Base-by-base conservation (phyloP, 2,329 filamentous ascomycete species). In the Trichothecium roseum region DNA sequence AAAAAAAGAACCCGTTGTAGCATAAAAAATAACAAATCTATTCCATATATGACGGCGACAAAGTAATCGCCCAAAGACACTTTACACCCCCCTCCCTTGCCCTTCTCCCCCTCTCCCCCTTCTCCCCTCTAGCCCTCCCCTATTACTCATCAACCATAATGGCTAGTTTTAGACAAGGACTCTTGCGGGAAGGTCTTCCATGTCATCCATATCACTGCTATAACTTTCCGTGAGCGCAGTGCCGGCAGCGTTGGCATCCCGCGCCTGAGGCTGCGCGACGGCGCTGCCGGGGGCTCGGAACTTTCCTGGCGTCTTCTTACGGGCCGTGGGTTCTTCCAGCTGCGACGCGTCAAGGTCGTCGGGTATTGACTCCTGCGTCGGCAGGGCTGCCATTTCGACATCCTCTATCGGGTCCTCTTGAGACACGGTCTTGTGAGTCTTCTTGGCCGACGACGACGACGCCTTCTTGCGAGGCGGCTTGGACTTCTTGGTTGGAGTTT, bases 121-220 rank as follows among this genome's bases (percentile, higher is more conserved):
- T n/a, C n/a, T n/a, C n/a, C n/a, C n/a, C n/a, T n/a, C n/a, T n/a
- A n/a, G n/a, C n/a, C n/a, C n/a, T n/a, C n/a, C n/a, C n/a, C n/a
- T n/a, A n/a, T n/a, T n/a, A n/a, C n/a, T n/a, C 20, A 24, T 24
- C 20, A 6, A 6, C 20, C 20, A 24, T 24, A 24, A n/a, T n/a
- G n/a, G n/a, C n/a, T n/a, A n/a, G n/a, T 10, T 24, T 10, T 24
- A 24, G 6, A 10, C 10, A 10, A 10, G 20, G n/a, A 52, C 30
- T 10, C 48, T 48, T n/a, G 55, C 54, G 5, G 60, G 61, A 28
- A 64, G 44, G 38, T 64, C 62, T 36, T 63, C 60, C 62, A 64
- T 63, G 30, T 64, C 61, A 24, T 64, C 60, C 57, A 64, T 62
- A 12, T 51, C 50, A 27, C 56, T 59, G 16, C 20, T 24, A 24